A percentile compares a stretch with the other conserved stretches of the same genome.
phyloP scores from a whole-genome alignment of 495 filamentous ascomycete genomes.

The Letharia columbiana region DNA sequence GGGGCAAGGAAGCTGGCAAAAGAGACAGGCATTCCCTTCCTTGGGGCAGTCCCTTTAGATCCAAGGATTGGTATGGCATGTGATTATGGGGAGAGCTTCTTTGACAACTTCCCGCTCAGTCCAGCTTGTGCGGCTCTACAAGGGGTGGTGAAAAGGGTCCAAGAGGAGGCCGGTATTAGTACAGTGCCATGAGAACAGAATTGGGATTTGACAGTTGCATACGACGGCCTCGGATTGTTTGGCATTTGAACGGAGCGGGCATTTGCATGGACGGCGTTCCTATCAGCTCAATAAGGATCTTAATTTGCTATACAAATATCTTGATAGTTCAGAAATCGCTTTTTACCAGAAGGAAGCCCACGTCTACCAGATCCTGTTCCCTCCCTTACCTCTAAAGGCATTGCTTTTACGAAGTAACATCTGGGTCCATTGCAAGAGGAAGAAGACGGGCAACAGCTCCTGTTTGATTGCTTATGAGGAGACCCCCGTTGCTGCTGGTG shows the following conservation, averaged over 20 bases:
- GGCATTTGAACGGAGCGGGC: constrained; percentile 17
- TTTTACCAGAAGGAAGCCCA: background rate
- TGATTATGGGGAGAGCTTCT: constrained; percentile 95
- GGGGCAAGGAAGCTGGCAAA: constrained; percentile 70
- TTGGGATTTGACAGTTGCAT: background rate
- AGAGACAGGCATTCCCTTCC: constrained; percentile 77
- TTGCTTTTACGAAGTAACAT: background rate
- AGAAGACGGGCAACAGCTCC: background rate
- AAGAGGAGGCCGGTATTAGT: constrained; percentile 32
- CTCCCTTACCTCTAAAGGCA: background rate
- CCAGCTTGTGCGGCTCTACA: constrained; percentile 73
- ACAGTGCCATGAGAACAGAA: background rate
- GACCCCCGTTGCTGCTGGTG: background rate
- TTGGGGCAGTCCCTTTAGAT: constrained; percentile 88
- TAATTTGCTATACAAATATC: background rate
- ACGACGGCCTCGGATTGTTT: background rate
- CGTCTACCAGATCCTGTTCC: background rate
- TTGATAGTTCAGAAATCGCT: background rate
- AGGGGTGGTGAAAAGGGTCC: constrained; percentile 63
- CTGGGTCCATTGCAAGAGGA: background rate
- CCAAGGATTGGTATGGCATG: constrained; percentile 92
- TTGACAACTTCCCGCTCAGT: constrained; percentile 85
- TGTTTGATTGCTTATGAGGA: background rate
- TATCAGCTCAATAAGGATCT: background rate
- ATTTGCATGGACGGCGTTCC: constrained; percentile 6